Evolutionary conservation across 495 filamentous ascomycete species (phyloP).

Genomic region (Neurospora sp.): DNA sequence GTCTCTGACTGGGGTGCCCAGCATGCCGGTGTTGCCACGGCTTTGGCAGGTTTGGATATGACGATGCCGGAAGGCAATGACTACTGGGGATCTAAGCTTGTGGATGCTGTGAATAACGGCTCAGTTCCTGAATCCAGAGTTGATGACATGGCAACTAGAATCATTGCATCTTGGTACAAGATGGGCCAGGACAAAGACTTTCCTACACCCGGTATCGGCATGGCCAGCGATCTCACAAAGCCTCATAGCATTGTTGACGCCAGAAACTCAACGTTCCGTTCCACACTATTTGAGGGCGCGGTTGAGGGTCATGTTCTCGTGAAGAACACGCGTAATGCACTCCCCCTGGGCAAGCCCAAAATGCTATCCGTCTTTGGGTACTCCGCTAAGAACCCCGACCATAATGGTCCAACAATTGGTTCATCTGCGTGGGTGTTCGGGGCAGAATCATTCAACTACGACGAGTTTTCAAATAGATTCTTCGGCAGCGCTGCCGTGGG

Average conservation of each 20-base stretch:
- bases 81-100: conserved; percentile 31
- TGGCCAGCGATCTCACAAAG: conserved; percentile 40
- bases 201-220: conserved; percentile 35
- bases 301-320: conserved; percentile 51
- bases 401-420: conserved; percentile 22
- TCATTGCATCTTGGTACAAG: conserved; percentile 48
- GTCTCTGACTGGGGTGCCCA: conserved; percentile 56
- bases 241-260: conserved; percentile 44
- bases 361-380: conserved; percentile 44
- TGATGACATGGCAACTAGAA: conserved; percentile 48
- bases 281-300: conserved; percentile 35
- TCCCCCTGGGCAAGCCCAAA: conserved; percentile 44
- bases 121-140: conserved; percentile 38
- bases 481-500: conserved; percentile 2
- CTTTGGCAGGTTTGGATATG: conserved; percentile 52
- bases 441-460: conserved; percentile 16
- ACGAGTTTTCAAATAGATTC: conserved; percentile 15
- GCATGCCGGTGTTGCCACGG: conserved; percentile 44
- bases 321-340: conserved; percentile 46
- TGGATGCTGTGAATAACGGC: conserved; percentile 37
- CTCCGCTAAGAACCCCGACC: conserved; percentile 34
- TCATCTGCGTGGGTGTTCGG: conserved; percentile 34
- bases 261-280: conserved; percentile 30
- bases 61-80: conserved; percentile 43
- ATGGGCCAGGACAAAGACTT: conserved; percentile 44